Percentiles rank a stretch among this genome's conserved stretches.
Conservation (phyloP, 108 stramenopile species). For the Nannochloropsis gaditana region DNA sequence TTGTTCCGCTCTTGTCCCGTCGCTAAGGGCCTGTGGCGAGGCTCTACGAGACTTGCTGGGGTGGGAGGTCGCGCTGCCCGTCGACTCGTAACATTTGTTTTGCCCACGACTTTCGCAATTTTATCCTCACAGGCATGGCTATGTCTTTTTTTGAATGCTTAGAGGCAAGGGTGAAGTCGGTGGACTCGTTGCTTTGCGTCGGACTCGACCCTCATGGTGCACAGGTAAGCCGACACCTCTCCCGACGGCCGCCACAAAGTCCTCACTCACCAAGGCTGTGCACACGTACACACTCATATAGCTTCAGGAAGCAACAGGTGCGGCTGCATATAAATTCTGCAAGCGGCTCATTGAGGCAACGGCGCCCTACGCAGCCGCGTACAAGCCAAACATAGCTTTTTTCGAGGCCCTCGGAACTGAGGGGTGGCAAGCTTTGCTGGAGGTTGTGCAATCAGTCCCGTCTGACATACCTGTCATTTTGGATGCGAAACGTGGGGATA, state of each 20-base stretch:
- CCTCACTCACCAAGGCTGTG: not conserved
- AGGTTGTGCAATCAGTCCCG: slow-evolving; percentile 47
- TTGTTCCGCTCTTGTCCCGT: no score
- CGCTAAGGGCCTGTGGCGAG: no score
- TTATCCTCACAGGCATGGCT: not conserved
- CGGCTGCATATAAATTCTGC: slow-evolving; percentile 78
- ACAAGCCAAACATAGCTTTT: slow-evolving; percentile 98
- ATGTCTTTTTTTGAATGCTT: slow-evolving; percentile 41
- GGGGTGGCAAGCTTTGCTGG: not conserved
- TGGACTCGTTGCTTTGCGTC: slow-evolving; percentile 84
- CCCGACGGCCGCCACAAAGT: not conserved
- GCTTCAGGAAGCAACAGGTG: slow-evolving; percentile 42
- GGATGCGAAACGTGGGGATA: slow-evolving; percentile 95
- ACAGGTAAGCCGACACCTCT: slow-evolving; percentile 54
- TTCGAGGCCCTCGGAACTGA: slow-evolving; percentile 82
- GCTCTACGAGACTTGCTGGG: no score
- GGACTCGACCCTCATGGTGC: slow-evolving; percentile 86
- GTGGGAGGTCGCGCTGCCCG: no score
- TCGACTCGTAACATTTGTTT: no score
- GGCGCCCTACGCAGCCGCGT: slow-evolving; percentile 62
- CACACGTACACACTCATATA: slow-evolving; percentile 20
- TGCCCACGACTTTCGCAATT: no score
- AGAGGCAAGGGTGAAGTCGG: slow-evolving; percentile 51
- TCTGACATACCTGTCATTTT: slow-evolving; percentile 74
- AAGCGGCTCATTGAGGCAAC: slow-evolving; percentile 82